Base-by-base conservation (phyloP, 148 eudicot species). In the Simmondsia chinensis region DNA sequence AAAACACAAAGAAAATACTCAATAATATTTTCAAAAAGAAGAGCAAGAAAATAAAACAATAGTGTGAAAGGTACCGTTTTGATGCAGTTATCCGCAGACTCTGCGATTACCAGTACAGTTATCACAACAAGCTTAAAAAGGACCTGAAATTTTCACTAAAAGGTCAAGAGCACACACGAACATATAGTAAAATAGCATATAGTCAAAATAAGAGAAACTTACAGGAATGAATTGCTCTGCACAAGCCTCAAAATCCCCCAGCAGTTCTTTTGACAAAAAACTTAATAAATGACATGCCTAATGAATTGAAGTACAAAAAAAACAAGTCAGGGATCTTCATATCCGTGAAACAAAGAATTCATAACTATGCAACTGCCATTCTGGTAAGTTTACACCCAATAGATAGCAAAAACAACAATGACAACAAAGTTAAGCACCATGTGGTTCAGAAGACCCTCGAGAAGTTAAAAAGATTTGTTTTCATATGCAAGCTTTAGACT, bases 121-220 rank as follows among this genome's bases (percentile, higher is more conserved):
- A 91, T 91, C 63, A 91, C 99, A 63, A 91, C 94, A 71, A 91
- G 99, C 78, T 91, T 91, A 73, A 91, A 91, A 43, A 91, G 89
- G 31, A 65, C 81, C 99, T 91, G 71, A 43, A 63, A 52, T 43
- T 36, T 51, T 40, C 15, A 25, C 14, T 4, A 30, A 40, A 39
- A 3, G 14, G 69, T 74, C 54, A 79, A 77, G 33, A 43, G 51
- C 40, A 61, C 42, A 46, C 50, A 21, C 16, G 20, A 56, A 25
- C 3, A 48, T 40, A 48, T 37, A 46, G 44, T 24, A 27, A 49
- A 29, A 43, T 18, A 32, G 38, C 36, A 24, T 2, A 43, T 13
- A 54, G 24, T 20, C 37, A 9, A 0, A 10, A 22, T 27, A 32
- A 10, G 12, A 11, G 17, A 24, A 42, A 56, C 56, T 79, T 67